Evolutionary conservation across 257 asterid genomes (phyloP).

Genomic region (Cruciata laevipes): DNA sequence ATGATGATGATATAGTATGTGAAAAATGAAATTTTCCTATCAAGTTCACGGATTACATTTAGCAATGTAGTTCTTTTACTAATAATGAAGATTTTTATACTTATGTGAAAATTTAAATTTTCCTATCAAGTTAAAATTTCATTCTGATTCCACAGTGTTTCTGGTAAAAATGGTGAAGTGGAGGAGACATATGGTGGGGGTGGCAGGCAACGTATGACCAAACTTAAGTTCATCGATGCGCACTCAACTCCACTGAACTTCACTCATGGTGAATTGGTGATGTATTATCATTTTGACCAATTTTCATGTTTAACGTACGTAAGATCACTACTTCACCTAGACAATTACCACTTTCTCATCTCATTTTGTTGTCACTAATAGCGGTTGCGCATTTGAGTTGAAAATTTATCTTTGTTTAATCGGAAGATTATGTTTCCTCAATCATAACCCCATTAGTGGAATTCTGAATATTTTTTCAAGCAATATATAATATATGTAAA

Average conservation of each 20-base stretch:
- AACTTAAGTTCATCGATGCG: background rate
- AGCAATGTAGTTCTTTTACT: too few relatives aligned
- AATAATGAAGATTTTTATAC: too few relatives aligned
- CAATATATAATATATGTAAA: too few relatives aligned
- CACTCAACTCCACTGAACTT: constrained; percentile 2
- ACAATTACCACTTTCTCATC: background rate
- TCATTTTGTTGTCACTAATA: background rate
- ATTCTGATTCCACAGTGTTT: too few relatives aligned
- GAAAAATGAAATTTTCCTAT: too few relatives aligned
- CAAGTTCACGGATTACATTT: too few relatives aligned
- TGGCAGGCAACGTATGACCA: background rate
- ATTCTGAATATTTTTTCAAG: too few relatives aligned
- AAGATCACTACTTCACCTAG: background rate
- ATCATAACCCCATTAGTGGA: background rate
- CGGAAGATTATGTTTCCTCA: background rate
- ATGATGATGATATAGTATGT: too few relatives aligned
- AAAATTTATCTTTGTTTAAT: background rate
- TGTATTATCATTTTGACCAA: background rate
- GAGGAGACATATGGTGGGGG: background rate
- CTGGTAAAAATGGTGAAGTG: background rate
- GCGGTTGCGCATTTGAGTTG: background rate
- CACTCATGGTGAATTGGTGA: background rate
- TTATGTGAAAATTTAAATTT: too few relatives aligned
- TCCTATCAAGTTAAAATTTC: too few relatives aligned
- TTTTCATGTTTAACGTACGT: background rate